phyloP scores from a whole-genome alignment of 2,329 filamentous ascomycete genomes.

The Apiospora arundinis region DNA sequence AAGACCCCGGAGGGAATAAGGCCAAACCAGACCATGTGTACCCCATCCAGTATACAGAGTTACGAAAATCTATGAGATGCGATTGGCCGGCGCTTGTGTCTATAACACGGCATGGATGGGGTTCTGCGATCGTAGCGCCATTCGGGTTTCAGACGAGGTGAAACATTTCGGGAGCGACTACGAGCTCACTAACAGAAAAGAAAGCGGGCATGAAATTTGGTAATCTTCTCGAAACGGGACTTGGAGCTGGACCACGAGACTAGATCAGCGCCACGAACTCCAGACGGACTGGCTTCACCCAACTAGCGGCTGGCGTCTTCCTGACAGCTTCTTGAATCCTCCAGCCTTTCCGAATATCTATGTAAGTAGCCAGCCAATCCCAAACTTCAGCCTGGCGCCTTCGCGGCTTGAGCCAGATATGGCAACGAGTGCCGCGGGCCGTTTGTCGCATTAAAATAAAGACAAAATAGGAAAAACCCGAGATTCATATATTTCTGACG shows the following conservation, averaged over 20 bases:
- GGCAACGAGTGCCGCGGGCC: not conserved
- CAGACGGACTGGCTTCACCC: not conserved
- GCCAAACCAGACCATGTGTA: not conserved
- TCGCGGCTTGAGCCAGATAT: slow-evolving; percentile 1
- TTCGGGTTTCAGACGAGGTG: not conserved
- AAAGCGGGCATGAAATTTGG: not conserved
- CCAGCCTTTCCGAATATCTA: too few species aligned
- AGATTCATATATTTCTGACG: not conserved
- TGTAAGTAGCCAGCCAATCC: not conserved
- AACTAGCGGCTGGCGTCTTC: too few species aligned
- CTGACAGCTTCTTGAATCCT: not conserved
- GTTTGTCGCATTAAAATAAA: not conserved
- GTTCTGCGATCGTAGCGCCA: not conserved
- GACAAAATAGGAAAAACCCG: not conserved
- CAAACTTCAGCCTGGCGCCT: not conserved
- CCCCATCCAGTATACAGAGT: not conserved
- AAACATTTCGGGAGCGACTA: not conserved
- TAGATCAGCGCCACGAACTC: not conserved
- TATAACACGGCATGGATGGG: not conserved
- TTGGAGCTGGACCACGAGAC: not conserved
- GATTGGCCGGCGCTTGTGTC: not conserved
- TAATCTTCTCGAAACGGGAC: not conserved
- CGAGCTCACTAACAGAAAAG: not conserved
- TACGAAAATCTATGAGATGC: not conserved
- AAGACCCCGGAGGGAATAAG: not conserved